Evolutionary conservation across 1,284 basidiomycete species (phyloP), one percentile per base, ranked within the genome.

Genomic region (Thelephora terrestris): DNA sequence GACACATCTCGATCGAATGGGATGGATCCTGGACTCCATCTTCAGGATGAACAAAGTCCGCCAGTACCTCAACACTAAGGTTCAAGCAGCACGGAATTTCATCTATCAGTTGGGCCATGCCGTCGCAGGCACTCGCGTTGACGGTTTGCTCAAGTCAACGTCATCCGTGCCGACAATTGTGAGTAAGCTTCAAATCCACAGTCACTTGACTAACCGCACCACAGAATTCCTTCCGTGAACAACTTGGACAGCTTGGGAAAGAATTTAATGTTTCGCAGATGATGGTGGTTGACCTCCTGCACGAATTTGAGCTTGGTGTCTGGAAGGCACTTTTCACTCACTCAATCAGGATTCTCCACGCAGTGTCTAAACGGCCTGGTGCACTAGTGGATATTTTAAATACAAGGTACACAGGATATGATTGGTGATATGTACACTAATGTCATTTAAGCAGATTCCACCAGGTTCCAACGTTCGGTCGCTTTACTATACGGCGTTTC

Each of bases 241-340:
- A 44, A 1, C 42, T 61, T 1, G 10, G 50, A 0, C 20, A 34
- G 27, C 21, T 34, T 0, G 5, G 42, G 4, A 35, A 43, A 16
- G 51, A 47, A 3, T 51, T 56, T 36, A 53, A 61, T 40, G 46
- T 56, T 18, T 56, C 56, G 35, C 14, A 29, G 1, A 48, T 61
- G 4, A 50, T 62, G n/a, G 55, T 53, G 0, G 53, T 56, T 0
- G 60, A 63, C 45, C 21, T 62, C 5, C 39, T 71, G 51, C 68
- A 71, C 45, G 62, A 71, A 48, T 57, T 65, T 35, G 65, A 70
- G 48, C 54, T 63, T 1, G 61, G 61, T 1, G 53, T 61, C 0
- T 62, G 61, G 61, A 62, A 62, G 43, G 45, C 49, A 0, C 16
- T 58, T 0, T 57, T 62, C 34, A 50, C 47, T 1, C 61, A 63